These are phyloP conservation scores for Simplicillium sp. DNA, from an alignment of 2,329 filamentous ascomycete genomes.

Conservation along the genomic window DNA sequence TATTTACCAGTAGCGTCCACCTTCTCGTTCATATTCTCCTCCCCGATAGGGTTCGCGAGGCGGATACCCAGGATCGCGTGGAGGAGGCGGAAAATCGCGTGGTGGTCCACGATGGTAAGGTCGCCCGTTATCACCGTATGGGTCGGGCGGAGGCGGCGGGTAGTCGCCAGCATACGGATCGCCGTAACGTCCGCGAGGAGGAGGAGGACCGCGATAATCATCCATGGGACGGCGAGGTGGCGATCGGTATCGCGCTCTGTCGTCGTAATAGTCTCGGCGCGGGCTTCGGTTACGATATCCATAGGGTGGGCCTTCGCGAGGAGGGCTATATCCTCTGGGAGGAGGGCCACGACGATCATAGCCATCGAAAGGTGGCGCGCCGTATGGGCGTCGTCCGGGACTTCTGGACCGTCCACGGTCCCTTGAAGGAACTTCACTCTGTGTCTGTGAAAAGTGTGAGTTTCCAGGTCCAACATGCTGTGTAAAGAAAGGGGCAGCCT, in stretches of 20 bases:
- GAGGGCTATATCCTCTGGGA: conserved; percentile 75
- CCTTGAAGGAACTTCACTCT: conserved; percentile 64
- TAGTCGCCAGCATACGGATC: conserved; percentile 68
- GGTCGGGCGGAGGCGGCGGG: conserved; percentile 51
- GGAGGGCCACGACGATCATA: conserved; percentile 74
- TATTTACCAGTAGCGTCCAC: conserved; percentile 41
- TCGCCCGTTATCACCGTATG: conserved; percentile 45
- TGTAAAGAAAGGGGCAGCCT: conserved; percentile 25
- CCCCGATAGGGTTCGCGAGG: conserved; percentile 21
- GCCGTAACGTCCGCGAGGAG: conserved; percentile 56
- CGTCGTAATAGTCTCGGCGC: conserved; percentile 80
- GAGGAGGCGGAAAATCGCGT: conserved; percentile 39
- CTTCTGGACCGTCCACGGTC: conserved; percentile 74
- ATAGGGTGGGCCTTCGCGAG: conserved; percentile 53
- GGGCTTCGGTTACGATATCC: conserved; percentile 85
- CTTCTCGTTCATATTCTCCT: conserved; percentile 33
- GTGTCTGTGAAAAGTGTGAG: conserved; percentile 43
- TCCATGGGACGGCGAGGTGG: conserved; percentile 70
- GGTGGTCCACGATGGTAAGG: conserved; percentile 45
- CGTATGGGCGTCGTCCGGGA: conserved; percentile 54
- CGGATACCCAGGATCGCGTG: conserved; percentile 27
- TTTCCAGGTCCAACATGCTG: background rate
- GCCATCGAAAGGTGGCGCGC: conserved; percentile 62
- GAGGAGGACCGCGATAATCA: conserved; percentile 61
- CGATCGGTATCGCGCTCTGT: conserved; percentile 70